Percentiles rank a stretch among this genome's conserved stretches.
phyloP scores from a whole-genome alignment of 2,329 filamentous ascomycete species.

The Fusarium buharicum region DNA sequence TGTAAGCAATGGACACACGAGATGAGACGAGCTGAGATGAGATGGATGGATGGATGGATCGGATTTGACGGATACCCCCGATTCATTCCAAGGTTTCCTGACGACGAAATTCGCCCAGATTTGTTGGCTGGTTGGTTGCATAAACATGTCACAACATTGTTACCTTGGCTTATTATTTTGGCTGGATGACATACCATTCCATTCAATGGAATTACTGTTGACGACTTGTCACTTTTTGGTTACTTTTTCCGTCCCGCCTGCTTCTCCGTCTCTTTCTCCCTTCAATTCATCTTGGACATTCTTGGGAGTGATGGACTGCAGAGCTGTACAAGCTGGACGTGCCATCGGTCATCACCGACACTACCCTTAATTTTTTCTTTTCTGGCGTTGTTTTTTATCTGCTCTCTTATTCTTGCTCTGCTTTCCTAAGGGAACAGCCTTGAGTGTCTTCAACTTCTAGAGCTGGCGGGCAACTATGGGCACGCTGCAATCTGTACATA shows the following conservation, averaged over 20 bases:
- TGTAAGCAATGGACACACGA: slow-evolving; percentile 37
- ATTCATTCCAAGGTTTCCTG: slow-evolving; percentile 26
- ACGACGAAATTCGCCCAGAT: slow-evolving; percentile 27
- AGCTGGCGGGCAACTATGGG: slow-evolving; percentile 35
- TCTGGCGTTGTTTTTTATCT: slow-evolving; percentile 30
- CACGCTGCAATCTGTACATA: slow-evolving; percentile 40
- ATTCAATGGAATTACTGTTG: slow-evolving; percentile 20
- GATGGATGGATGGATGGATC: slow-evolving; percentile 37
- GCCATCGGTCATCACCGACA: slow-evolving; percentile 39
- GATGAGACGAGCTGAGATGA: slow-evolving; percentile 32
- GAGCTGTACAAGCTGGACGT: slow-evolving; percentile 34
- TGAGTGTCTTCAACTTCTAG: slow-evolving; percentile 36
- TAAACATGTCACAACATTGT: slow-evolving; percentile 16
- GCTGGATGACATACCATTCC: slow-evolving; percentile 12
- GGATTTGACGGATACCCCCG: slow-evolving; percentile 40
- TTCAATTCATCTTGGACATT: slow-evolving; percentile 7
- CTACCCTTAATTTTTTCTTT: slow-evolving; percentile 35
- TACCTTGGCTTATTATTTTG: slow-evolving; percentile 18
- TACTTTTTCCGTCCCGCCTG: slow-evolving; percentile 28
- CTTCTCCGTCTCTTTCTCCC: slow-evolving; percentile 3
- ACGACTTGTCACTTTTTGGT: slow-evolving; percentile 36
- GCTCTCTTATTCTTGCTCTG: slow-evolving; percentile 13
- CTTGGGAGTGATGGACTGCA: slow-evolving; percentile 4
- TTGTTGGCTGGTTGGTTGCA: slow-evolving; percentile 10
- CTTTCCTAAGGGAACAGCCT: slow-evolving; percentile 10